Percentiles rank a stretch among this genome's conserved stretches.
Conservation (phyloP, 768 basidiomycete species). For the Nidula microcarpa region DNA sequence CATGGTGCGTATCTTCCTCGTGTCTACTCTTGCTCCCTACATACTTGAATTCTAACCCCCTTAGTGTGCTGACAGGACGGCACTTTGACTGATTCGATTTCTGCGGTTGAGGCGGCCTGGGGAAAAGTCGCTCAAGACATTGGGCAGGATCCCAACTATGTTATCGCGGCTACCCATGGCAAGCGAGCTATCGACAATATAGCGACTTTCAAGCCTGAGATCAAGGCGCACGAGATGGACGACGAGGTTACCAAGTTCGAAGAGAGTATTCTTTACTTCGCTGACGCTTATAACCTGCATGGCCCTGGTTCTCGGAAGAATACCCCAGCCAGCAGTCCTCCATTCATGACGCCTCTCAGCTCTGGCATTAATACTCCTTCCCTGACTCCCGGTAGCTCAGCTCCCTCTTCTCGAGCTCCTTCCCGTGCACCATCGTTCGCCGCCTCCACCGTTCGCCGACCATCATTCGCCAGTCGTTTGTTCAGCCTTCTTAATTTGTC, state of each 20-base stretch:
- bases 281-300: slow-evolving; percentile 51
- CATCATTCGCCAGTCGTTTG: slow-evolving; percentile 42
- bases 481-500: slow-evolving; percentile 35
- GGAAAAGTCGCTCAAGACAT: slow-evolving; percentile 67
- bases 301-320: slow-evolving; percentile 29
- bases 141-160: slow-evolving; percentile 60
- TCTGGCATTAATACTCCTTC: slow-evolving; percentile 39
- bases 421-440: slow-evolving; percentile 42
- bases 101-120: slow-evolving; percentile 76
- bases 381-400: slow-evolving; percentile 21
- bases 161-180: slow-evolving; percentile 76
- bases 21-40: background rate
- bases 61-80: slow-evolving; percentile 43
- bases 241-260: slow-evolving; percentile 59
- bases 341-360: slow-evolving; percentile 14
- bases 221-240: slow-evolving; percentile 54
- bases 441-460: slow-evolving; percentile 31
- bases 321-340: slow-evolving; percentile 13
- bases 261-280: slow-evolving; percentile 60
- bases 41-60: slow-evolving; percentile 15
- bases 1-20: slow-evolving; percentile 42
- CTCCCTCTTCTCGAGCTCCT: slow-evolving; percentile 27
- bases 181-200: slow-evolving; percentile 78
- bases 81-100: slow-evolving; percentile 71
- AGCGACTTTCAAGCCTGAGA: slow-evolving; percentile 52